These are phyloP conservation scores for Capsicum baccatum DNA, from an alignment of 257 asterid species.

Conservation along the genomic window DNA sequence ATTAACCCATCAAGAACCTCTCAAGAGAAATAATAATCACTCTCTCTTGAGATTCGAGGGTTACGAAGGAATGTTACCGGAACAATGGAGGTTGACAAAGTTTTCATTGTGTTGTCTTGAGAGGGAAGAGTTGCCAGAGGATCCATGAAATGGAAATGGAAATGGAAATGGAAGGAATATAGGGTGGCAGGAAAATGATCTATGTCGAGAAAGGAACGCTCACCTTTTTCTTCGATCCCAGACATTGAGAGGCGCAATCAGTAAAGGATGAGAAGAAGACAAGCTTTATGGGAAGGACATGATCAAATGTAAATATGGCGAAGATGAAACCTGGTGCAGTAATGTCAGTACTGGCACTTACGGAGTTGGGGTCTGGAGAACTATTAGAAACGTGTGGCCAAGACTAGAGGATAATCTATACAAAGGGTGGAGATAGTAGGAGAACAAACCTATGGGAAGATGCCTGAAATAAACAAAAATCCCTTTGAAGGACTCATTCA, in stretches of 20 bases:
- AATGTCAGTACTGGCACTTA: background rate
- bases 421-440: conserved; percentile 6
- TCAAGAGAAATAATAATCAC: too few species aligned
- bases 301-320: too few species aligned
- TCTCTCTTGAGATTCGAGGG: background rate
- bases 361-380: conserved; percentile 4
- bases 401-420: background rate
- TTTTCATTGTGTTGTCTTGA: background rate
- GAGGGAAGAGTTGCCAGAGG: background rate
- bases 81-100: background rate
- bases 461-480: background rate
- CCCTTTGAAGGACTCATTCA: background rate
- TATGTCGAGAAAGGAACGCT: background rate
- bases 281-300: too few species aligned
- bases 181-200: background rate
- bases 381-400: background rate
- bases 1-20: too few species aligned
- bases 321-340: too few species aligned
- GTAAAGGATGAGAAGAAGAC: too few species aligned
- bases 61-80: background rate
- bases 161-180: background rate
- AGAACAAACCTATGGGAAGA: background rate
- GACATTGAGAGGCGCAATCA: background rate
- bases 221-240: background rate
- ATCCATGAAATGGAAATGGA: background rate